Base-by-base conservation (phyloP, 805 yeast species). In the Lachancea cidri region DNA sequence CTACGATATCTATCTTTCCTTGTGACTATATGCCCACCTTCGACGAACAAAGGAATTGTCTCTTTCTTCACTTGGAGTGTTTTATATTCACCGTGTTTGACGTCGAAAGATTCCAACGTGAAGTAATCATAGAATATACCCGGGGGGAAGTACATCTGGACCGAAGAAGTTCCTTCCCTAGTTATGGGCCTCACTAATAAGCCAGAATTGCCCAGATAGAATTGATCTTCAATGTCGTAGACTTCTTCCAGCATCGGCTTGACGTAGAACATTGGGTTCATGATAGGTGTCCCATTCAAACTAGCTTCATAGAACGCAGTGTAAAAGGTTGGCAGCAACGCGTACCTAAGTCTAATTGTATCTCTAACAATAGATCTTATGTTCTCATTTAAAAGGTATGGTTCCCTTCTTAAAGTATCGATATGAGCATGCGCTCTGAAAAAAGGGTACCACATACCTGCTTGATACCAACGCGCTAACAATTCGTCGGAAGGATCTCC, bases 341-440 rank as follows among this genome's bases (percentile, higher is more conserved):
- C 63, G 62, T 93, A 93, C 45, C 99, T 73, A 49, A 86, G 68
- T 40, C 67, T 70, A 6, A 93, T 72, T 0, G 95, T 82, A 35
- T 84, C 81, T 45, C 83, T 73, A 43, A 89, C 81, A 17, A 74
- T 58, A 0, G 76, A 64, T 5, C 82, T 77, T 50, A 77, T 78
- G 2, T 91, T 89, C 22, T 82, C 94, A 6, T 85, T 84, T 2
- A 83, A 71, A 35, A 91, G 60, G 81, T 87, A 91, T 1, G 98
- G 98, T 60, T 93, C 98, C 47, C 96, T 76, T 64, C 98, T 79
- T 55, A 83, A 73, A 1, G 96, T 72, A 61, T 93, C 98, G 39
- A 91, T 84, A 66, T 93, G 98, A 0, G 98, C 97, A 65, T 93
- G 99, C 0, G 83, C 97, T 55, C 98, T 73, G 69, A 93, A 91